A percentile compares a stretch with the other conserved stretches of the same genome.
Conservation (phyloP, 805 yeast genomes). For the Debaryomyces castellii region DNA sequence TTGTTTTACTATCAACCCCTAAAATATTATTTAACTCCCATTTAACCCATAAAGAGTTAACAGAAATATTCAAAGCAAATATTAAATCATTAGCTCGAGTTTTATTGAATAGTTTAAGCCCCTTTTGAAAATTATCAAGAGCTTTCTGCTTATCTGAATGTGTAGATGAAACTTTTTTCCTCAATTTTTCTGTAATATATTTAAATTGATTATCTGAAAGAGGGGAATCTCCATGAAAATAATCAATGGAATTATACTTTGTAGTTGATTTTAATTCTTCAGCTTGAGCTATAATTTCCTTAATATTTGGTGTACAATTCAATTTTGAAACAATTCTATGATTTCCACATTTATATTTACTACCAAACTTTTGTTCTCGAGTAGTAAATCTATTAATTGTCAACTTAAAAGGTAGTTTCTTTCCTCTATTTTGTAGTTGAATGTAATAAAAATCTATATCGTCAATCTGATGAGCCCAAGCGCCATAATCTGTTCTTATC, state of each 20-base stretch:
- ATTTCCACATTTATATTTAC: conserved; percentile 20
- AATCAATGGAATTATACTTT: background rate
- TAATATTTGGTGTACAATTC: conserved; percentile 9
- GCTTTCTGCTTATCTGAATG: conserved; percentile 8
- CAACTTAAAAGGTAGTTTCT: conserved; percentile 10
- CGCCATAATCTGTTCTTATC: conserved; percentile 31
- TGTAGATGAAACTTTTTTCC: conserved; percentile 5
- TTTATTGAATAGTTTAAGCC: conserved; percentile 9
- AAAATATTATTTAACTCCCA: conserved; percentile 31
- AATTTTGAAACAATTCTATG: conserved; percentile 5
- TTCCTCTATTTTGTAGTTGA: conserved; percentile 3
- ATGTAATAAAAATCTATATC: conserved; percentile 8
- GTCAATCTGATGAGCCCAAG: conserved; percentile 27
- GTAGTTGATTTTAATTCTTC: conserved; percentile 8
- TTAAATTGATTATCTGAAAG: conserved; percentile 15
- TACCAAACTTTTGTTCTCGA: conserved; percentile 11
- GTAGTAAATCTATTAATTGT: conserved; percentile 13
- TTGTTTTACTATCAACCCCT: conserved; percentile 18
- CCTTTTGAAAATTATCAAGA: conserved; percentile 7
- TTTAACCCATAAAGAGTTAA: conserved; percentile 21
- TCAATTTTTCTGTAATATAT: conserved; percentile 10
- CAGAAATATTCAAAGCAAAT: conserved; percentile 30
- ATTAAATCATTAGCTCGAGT: conserved; percentile 22
- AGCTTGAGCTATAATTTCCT: conserved; percentile 18
- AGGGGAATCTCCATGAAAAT: background rate